A percentile compares a stretch with the other conserved stretches of the same genome.
phyloP scores from a whole-genome alignment of 176 grass and related monocot species.

The Zoysia japonica region DNA sequence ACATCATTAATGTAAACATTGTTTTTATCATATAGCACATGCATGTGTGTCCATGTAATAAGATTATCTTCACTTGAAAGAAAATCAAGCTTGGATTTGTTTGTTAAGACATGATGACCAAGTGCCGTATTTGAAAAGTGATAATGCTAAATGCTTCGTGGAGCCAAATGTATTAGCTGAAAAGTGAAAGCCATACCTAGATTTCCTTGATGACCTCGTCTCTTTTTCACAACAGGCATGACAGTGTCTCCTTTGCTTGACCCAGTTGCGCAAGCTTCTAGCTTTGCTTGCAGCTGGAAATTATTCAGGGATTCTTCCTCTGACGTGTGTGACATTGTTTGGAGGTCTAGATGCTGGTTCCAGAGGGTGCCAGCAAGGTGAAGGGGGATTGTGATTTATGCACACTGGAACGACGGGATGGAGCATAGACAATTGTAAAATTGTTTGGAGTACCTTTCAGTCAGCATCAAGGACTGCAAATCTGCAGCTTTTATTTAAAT shows the following conservation, averaged over 20 bases:
- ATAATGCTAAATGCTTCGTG: slow-evolving; percentile 23
- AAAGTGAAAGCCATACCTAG: slow-evolving; percentile 36
- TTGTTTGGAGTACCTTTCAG: slow-evolving; percentile 31
- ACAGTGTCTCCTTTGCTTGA: slow-evolving; percentile 39
- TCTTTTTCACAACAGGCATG: slow-evolving; percentile 49
- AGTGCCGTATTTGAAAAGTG: not conserved
- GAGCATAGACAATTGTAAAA: slow-evolving; percentile 28
- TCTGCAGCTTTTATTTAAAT: slow-evolving; percentile 10
- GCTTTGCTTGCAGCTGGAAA: slow-evolving; percentile 50
- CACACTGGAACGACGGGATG: slow-evolving; percentile 16
- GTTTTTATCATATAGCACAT: slow-evolving; percentile 23
- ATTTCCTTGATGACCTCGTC: slow-evolving; percentile 57
- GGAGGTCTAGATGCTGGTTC: slow-evolving; percentile 5
- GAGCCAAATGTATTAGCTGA: slow-evolving; percentile 12
- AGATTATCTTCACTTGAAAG: not conserved
- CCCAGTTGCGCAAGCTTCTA: slow-evolving; percentile 27
- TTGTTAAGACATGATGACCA: slow-evolving; percentile 12
- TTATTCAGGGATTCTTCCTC: slow-evolving; percentile 60
- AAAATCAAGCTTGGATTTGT: not conserved
- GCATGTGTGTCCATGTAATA: slow-evolving; percentile 30
- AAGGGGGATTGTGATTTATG: slow-evolving; percentile 51
- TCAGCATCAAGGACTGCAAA: slow-evolving; percentile 54
- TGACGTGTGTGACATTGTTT: slow-evolving; percentile 59
- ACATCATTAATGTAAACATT: slow-evolving; percentile 10
- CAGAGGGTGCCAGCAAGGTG: slow-evolving; percentile 30